A percentile compares a stretch with the other conserved stretches of the same genome.
phyloP scores from a whole-genome alignment of 306 rosid species.

The Glycine latifolia region DNA sequence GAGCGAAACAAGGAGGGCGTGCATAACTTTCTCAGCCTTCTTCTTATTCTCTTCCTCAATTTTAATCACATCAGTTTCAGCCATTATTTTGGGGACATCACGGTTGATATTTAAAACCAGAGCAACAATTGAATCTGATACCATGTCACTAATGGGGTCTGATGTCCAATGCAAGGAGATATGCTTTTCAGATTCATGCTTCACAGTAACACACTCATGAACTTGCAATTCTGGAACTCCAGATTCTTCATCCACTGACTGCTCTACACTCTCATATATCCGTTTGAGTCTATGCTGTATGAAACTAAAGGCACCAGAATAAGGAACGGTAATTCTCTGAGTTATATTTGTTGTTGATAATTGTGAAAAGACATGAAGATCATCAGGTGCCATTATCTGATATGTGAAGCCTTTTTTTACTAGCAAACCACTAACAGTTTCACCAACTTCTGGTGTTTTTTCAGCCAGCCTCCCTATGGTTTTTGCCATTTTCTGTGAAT shows the following conservation, averaged over 20 bases:
- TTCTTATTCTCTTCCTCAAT: conserved; percentile 75
- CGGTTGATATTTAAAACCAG: conserved; percentile 76
- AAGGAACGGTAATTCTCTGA: conserved; percentile 91
- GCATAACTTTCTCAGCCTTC: conserved; percentile 78
- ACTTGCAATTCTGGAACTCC: conserved; percentile 70
- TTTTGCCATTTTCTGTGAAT: conserved; percentile 95
- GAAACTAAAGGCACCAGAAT: conserved; percentile 53
- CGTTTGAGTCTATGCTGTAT: conserved; percentile 67
- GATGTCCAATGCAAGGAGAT: conserved; percentile 89
- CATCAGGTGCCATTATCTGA: conserved; percentile 95
- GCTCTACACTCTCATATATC: conserved; percentile 81
- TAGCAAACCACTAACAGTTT: conserved; percentile 79
- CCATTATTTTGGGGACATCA: conserved; percentile 73
- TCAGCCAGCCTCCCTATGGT: conserved; percentile 88
- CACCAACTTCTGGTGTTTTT: conserved; percentile 74
- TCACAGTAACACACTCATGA: conserved; percentile 78
- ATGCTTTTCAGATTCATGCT: conserved; percentile 87
- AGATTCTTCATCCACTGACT: conserved; percentile 82
- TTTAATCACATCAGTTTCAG: conserved; percentile 67
- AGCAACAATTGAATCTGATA: conserved; percentile 88
- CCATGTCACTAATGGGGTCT: conserved; percentile 91
- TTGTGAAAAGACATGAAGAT: conserved; percentile 93
- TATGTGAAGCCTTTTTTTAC: conserved; percentile 93
- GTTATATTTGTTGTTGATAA: conserved; percentile 77
- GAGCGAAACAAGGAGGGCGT: conserved; percentile 77